phyloP scores from a whole-genome alignment of 805 yeast species.

The Vanderwaltozyma tropicalis region DNA sequence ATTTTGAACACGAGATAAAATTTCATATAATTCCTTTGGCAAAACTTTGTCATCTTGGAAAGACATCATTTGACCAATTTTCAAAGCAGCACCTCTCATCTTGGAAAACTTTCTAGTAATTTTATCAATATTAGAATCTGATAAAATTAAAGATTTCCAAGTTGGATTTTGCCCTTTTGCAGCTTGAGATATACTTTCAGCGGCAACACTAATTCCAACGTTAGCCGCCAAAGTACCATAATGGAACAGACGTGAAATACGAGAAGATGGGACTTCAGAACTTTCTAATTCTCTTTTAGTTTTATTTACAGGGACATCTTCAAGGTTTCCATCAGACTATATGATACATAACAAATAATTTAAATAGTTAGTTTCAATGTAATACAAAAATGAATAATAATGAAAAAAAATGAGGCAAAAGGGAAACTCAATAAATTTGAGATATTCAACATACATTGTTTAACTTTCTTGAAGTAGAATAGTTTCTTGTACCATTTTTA shows the following conservation, averaged over 20 bases:
- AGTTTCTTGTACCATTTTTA: constrained; percentile 7
- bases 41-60: constrained; percentile 83
- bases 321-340: not conserved
- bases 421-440: not conserved
- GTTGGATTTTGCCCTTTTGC: constrained; percentile 44
- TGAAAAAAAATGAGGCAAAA: not conserved
- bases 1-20: constrained; percentile 78
- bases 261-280: constrained; percentile 73
- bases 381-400: not conserved
- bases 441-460: constrained; percentile 1
- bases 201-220: constrained; percentile 73
- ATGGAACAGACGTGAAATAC: constrained; percentile 84
- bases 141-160: constrained; percentile 51
- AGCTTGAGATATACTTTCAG: constrained; percentile 62
- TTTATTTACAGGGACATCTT: not conserved
- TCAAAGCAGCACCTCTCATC: constrained; percentile 98
- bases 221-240: constrained; percentile 90
- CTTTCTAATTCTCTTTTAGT: constrained; percentile 13
- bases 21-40: constrained; percentile 75
- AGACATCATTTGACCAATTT: constrained; percentile 92
- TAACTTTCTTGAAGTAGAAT: constrained; percentile 7
- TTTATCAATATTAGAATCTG: constrained; percentile 76
- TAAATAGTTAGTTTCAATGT: not conserved
- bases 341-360: not conserved
- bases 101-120: constrained; percentile 79